Conservation (phyloP, 305 asterid species). For the Ajuga reptans region DNA sequence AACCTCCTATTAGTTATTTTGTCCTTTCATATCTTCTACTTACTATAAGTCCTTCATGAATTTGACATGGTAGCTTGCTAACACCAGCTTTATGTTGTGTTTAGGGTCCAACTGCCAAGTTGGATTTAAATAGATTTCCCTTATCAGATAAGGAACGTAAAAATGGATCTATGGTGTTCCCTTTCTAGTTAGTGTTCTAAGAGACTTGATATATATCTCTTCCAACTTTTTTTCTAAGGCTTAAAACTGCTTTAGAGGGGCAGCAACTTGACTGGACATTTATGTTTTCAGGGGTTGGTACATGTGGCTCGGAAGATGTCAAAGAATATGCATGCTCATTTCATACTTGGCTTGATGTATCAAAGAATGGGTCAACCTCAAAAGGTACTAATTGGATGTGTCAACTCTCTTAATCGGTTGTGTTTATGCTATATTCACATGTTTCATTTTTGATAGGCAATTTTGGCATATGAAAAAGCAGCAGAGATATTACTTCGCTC, state of each 20-base stretch:
- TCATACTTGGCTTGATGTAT: conserved; percentile 90
- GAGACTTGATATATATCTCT: background rate
- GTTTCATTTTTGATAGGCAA: conserved; percentile 49
- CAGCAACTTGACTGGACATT: conserved; percentile 21
- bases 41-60: background rate
- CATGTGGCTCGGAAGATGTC: conserved; percentile 98
- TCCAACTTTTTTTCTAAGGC: background rate
- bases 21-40: background rate
- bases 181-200: background rate
- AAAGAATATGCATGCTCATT: conserved; percentile 90
- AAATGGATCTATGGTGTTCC: background rate
- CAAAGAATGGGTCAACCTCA: conserved; percentile 97
- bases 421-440: conserved; percentile 14
- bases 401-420: conserved; percentile 16
- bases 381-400: conserved; percentile 50
- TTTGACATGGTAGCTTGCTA: background rate
- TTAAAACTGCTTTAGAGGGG: background rate
- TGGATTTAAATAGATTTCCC: background rate
- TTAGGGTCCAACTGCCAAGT: background rate
- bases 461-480: conserved; percentile 80
- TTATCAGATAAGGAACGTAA: background rate
- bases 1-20: background rate
- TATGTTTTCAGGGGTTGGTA: conserved; percentile 61
- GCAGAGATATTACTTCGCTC: conserved; percentile 82
- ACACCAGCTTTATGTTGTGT: background rate